phyloP scores from a whole-genome alignment of 805 yeast species.

The Barnettozyma wickerhamii region DNA sequence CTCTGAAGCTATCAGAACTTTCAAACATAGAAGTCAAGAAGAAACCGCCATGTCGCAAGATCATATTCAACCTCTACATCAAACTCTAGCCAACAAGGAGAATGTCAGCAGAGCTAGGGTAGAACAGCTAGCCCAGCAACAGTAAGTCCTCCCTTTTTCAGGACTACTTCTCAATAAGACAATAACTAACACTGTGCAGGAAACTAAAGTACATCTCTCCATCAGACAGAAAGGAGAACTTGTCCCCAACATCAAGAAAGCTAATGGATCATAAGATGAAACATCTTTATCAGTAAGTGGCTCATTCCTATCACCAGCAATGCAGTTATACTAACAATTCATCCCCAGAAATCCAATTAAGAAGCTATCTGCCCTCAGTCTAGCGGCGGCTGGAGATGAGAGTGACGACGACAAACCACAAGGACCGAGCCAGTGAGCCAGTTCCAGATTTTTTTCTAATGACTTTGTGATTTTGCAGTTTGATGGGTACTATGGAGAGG shows the following conservation, averaged over 20 bases:
- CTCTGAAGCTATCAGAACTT: too few relatives aligned
- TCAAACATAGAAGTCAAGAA: too few relatives aligned
- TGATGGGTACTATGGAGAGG: too few relatives aligned
- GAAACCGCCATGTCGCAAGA: conserved; percentile 15
- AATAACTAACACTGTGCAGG: too few relatives aligned
- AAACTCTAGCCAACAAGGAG: conserved; percentile 25
- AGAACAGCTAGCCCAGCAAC: conserved; percentile 24
- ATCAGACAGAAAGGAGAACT: conserved; percentile 25
- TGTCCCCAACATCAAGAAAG: conserved; percentile 28
- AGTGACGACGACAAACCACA: not conserved
- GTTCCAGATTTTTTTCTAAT: too few relatives aligned
- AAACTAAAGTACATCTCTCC: conserved; percentile 28
- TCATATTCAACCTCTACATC: conserved; percentile 27
- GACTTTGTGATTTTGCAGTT: too few relatives aligned
- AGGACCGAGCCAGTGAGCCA: not conserved
- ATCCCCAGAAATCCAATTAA: conserved; percentile 24
- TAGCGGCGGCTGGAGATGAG: conserved; percentile 18
- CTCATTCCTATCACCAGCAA: not conserved
- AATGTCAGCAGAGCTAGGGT: conserved; percentile 26
- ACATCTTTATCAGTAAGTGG: conserved; percentile 22
- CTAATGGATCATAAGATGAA: conserved; percentile 26
- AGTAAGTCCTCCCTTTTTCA: conserved; percentile 25
- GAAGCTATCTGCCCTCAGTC: conserved; percentile 24
- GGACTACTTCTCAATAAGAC: too few relatives aligned
- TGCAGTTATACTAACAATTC: conserved; percentile 5